These are phyloP conservation scores for Diaporthe ampelina DNA, from an alignment of 2,329 filamentous ascomycete species.

Conservation along the genomic window DNA sequence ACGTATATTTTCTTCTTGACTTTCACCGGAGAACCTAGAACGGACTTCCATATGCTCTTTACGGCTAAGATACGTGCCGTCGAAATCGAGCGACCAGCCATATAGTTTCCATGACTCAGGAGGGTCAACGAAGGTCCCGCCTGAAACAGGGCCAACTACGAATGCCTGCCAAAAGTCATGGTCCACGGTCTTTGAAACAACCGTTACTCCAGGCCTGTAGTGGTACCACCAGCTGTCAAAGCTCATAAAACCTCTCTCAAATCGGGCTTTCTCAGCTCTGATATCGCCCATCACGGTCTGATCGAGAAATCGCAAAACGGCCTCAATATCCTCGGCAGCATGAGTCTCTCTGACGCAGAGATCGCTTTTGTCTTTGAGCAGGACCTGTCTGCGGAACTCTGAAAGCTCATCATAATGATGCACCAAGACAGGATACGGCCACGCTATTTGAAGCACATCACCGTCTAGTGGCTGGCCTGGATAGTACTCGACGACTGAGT, in stretches of 20 bases:
- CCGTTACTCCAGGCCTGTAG: constrained; percentile 41
- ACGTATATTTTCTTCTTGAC: too few species aligned
- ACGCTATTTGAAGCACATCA: constrained; percentile 40
- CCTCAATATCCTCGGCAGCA: constrained; percentile 40
- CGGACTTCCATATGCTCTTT: too few species aligned
- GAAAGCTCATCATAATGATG: constrained; percentile 48
- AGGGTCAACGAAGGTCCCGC: constrained; percentile 12
- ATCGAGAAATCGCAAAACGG: constrained; percentile 46
- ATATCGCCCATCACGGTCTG: constrained; percentile 45
- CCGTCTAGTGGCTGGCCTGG: constrained; percentile 45
- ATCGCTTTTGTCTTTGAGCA: too few species aligned
- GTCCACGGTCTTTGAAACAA: background rate
- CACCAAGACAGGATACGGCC: constrained; percentile 47
- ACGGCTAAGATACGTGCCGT: background rate
- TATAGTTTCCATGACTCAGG: background rate
- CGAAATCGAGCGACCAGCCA: background rate
- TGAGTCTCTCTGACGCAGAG: constrained; percentile 41
- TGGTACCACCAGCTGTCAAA: constrained; percentile 44
- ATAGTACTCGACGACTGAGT: constrained; percentile 48
- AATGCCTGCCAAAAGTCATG: background rate
- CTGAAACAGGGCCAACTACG: background rate
- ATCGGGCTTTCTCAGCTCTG: constrained; percentile 42
- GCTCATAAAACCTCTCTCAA: constrained; percentile 41
- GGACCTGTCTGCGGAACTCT: constrained; percentile 36
- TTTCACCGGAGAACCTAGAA: constrained; percentile 1